Conservation (phyloP, 768 basidiomycete species). For the Mrakia gelida region DNA sequence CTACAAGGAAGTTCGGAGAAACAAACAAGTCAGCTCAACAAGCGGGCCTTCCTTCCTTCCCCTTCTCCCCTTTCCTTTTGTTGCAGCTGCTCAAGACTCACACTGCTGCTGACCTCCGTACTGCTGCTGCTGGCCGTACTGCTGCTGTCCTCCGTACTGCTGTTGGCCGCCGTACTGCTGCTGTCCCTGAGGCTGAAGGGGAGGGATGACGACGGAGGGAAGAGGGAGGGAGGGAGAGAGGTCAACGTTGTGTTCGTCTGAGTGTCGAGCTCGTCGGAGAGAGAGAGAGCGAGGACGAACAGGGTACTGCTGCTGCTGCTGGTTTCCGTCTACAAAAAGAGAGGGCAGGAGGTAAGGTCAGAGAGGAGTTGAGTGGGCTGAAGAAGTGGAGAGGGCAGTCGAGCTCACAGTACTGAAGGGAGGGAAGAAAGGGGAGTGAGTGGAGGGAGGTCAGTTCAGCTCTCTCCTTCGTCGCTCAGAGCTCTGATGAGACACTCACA, state of each 20-base stretch:
- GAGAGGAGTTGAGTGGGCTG: not conserved
- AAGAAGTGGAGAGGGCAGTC: not conserved
- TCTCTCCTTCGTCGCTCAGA: too few species aligned
- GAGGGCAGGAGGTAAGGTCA: not conserved
- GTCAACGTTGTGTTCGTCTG: not conserved
- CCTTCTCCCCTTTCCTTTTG: not conserved
- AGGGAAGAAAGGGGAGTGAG: not conserved
- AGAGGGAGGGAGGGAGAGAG: not conserved
- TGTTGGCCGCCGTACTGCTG: not conserved
- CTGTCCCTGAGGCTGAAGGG: not conserved
- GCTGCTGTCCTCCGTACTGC: slow-evolving; percentile 7
- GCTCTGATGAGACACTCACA: not conserved
- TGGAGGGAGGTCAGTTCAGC: not conserved
- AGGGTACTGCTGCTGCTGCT: slow-evolving; percentile 21
- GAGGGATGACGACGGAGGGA: not conserved
- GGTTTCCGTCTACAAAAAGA: slow-evolving; percentile 1
- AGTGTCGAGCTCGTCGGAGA: too few species aligned
- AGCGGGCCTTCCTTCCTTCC: not conserved
- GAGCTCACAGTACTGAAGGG: slow-evolving; percentile 26
- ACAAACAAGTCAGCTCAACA: not conserved
- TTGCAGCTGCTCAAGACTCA: not conserved
- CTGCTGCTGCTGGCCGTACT: slow-evolving; percentile 5
- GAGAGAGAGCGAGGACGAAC: not conserved
- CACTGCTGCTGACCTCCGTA: slow-evolving; percentile 19
- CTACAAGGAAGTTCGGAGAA: not conserved